phyloP scores from a whole-genome alignment of 768 basidiomycete species.

The Lactarius indigo region DNA sequence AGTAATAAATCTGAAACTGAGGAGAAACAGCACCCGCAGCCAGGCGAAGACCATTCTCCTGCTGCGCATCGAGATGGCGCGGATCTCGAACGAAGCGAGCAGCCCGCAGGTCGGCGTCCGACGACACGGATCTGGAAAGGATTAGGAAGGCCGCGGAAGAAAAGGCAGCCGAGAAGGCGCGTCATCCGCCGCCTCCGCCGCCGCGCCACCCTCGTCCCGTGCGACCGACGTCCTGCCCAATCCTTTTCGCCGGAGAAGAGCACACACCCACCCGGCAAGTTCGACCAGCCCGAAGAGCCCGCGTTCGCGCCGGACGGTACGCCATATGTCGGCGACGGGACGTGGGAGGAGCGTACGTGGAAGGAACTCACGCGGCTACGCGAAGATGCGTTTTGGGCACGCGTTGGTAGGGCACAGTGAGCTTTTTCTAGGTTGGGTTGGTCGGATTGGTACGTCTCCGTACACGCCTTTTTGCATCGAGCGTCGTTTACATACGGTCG shows the following conservation, averaged over 20 bases:
- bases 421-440: not conserved
- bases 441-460: not conserved
- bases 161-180: not conserved
- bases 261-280: not conserved
- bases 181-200: constrained; percentile 16
- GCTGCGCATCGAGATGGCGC: not conserved
- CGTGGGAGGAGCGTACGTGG: constrained; percentile 88
- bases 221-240: constrained; percentile 1
- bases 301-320: constrained; percentile 34
- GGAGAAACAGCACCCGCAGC: not conserved
- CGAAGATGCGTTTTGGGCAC: constrained; percentile 86
- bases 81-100: not conserved
- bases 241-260: not conserved
- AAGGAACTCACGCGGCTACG: constrained; percentile 68
- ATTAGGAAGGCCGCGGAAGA: not conserved
- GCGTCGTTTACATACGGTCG: not conserved
- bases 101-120: not conserved
- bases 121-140: not conserved
- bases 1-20: not conserved
- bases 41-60: not conserved
- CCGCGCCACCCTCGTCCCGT: constrained; percentile 18
- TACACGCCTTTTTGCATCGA: not conserved
- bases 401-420: constrained; percentile 55
- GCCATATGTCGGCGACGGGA: constrained; percentile 58
- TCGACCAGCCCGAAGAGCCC: constrained; percentile 9